These are phyloP conservation scores for Trypanosoma platydactyli DNA, from an alignment of 208 protist genomes.

Conservation along the genomic window DNA sequence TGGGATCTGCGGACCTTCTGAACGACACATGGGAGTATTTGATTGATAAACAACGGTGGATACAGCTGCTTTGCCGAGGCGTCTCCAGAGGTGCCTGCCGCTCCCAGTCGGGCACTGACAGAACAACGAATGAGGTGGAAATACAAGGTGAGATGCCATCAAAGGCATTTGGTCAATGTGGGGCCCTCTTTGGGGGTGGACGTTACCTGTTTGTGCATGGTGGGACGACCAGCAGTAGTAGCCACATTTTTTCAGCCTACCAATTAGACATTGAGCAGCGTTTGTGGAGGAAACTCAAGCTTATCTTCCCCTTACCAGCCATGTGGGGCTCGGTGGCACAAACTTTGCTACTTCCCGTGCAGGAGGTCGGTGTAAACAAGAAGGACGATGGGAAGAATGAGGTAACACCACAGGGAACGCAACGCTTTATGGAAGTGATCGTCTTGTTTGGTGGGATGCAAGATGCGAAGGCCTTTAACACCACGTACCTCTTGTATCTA, in stretches of 20 bases:
- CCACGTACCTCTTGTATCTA: conserved; percentile 50
- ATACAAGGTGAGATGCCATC: conserved; percentile 30
- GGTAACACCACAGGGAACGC: not conserved
- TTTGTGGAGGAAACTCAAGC: conserved; percentile 34
- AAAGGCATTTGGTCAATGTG: conserved; percentile 62
- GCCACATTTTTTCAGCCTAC: conserved; percentile 28
- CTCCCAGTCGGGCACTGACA: not conserved
- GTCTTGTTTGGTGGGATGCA: conserved; percentile 75
- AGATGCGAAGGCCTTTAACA: conserved; percentile 24
- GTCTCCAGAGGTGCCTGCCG: conserved; percentile 3
- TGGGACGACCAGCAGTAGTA: conserved; percentile 34
- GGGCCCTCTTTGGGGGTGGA: conserved; percentile 26
- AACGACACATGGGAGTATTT: conserved; percentile 73
- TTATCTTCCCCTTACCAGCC: conserved; percentile 18
- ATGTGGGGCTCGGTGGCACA: conserved; percentile 60
- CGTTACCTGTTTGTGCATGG: conserved; percentile 48
- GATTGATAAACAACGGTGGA: conserved; percentile 38
- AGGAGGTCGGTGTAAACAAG: not conserved
- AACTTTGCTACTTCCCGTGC: conserved; percentile 36
- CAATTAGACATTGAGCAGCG: conserved; percentile 39
- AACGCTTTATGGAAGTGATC: conserved; percentile 50
- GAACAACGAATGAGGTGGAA: not conserved
- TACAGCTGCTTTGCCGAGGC: conserved; percentile 30
- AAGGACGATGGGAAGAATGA: not conserved
- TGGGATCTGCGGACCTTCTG: conserved; percentile 22